Evolutionary conservation across 306 rosid species (phyloP).

Genomic region (Pueraria montana): DNA sequence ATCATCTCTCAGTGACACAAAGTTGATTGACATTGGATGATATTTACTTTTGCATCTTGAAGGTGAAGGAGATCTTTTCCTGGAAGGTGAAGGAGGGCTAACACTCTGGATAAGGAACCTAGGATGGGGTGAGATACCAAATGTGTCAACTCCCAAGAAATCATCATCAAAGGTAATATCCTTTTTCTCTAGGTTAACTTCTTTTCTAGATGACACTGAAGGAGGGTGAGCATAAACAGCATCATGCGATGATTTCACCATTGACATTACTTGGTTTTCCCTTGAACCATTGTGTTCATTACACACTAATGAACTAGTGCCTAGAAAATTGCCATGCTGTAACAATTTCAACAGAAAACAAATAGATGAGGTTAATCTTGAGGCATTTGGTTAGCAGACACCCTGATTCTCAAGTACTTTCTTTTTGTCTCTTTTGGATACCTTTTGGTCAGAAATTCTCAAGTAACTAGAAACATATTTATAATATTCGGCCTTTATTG

Average conservation of each 20-base stretch:
- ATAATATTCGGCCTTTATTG: too few relatives aligned
- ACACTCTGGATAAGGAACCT: not conserved
- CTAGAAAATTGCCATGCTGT: slow-evolving; percentile 9
- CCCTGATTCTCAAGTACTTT: not conserved
- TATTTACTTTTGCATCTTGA: not conserved
- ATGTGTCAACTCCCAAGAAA: slow-evolving; percentile 4
- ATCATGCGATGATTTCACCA: slow-evolving; percentile 10
- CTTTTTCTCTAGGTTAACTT: not conserved
- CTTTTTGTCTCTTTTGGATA: too few relatives aligned
- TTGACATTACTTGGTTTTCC: slow-evolving; percentile 14
- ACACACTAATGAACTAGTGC: not conserved
- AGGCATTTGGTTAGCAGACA: too few relatives aligned
- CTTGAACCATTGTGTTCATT: slow-evolving; percentile 23
- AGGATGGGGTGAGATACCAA: not conserved
- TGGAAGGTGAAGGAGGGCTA: slow-evolving; percentile 15
- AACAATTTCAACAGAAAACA: not conserved
- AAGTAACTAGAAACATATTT: not conserved
- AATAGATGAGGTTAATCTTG: too few relatives aligned
- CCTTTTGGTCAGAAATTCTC: not conserved
- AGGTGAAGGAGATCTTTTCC: not conserved
- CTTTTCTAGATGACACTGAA: not conserved
- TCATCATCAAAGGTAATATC: not conserved
- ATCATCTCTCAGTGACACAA: not conserved
- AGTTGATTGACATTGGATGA: slow-evolving; percentile 14
- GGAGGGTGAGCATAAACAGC: slow-evolving; percentile 1